Evolutionary conservation across 192 early-diverging fungal species (phyloP), one percentile per base, ranked within the genome.

Genomic region (Coemansia sp.): DNA sequence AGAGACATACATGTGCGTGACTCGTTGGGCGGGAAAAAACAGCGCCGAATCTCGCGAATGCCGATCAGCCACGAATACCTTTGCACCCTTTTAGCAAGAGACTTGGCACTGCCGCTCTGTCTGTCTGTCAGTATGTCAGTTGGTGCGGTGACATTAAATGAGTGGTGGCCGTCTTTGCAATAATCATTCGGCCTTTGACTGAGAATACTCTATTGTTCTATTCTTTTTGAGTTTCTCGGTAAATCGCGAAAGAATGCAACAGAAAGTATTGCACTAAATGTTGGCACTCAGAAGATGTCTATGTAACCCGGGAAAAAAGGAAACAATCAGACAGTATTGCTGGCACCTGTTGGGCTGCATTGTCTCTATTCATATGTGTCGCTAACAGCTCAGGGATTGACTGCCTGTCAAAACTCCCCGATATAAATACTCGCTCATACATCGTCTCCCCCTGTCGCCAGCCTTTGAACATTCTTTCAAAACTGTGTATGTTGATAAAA

Each of bases 11-110:
- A 50, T 50, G 47, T 50, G 47, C 47, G 52, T 55, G 52, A 55
- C 26, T 55, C 28, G 28, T 13, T 55, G 52, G 28, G 52, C 21
- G 52, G 28, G 52, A 55, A 55, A 55, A 55, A 55, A 55, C 26
- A 55, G 26, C 13, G 23, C 43, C 43, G 4, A 17, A 14, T 13
- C 43, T 13, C 16, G 43, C 35, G 35, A 37, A 37, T 17, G 43
- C 43, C 43, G 43, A 46, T 46, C 43, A n/a, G 14, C 43, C 43
- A 46, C 43, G 16, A 17, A 46, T 14, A 46, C 43, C 6, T 16
- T 17, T 17, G 17, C 17, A 17, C 43, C 43, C 43, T 46, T 46
- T 46, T n/a, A 17, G 43, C 43, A 46, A 46, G 47, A 50, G 47
- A 50, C 47, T n/a, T 50, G 47, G 47, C 47, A 50, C 19, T 50